phyloP scores from a whole-genome alignment of 1,284 basidiomycete genomes.

The Papiliotrema terrestris region DNA sequence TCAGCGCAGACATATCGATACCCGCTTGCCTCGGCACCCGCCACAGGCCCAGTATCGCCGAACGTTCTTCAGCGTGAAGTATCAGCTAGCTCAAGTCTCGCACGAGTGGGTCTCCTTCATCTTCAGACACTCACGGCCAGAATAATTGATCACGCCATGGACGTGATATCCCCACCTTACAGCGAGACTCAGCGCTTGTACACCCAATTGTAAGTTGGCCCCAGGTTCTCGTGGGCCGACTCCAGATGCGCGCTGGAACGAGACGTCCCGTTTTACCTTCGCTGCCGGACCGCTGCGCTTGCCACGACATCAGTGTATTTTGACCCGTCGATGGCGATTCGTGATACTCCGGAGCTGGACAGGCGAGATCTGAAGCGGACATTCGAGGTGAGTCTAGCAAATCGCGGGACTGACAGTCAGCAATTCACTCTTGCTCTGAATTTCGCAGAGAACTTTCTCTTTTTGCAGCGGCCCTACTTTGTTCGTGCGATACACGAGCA shows the following conservation, averaged over 20 bases:
- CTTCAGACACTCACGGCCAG: background rate
- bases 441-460: conserved; percentile 27
- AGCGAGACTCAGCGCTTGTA: conserved; percentile 18
- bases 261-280: conserved; percentile 22
- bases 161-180: background rate
- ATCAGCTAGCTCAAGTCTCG: background rate
- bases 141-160: background rate
- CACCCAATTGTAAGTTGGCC: conserved; percentile 13
- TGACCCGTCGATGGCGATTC: conserved; percentile 12
- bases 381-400: conserved; percentile 12
- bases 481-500: conserved; percentile 31
- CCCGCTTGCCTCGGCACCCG: background rate
- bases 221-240: background rate
- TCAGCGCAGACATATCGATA: background rate
- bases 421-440: conserved; percentile 31
- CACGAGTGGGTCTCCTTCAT: background rate
- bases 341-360: conserved; percentile 17
- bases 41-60: too few species aligned
- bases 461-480: conserved; percentile 34
- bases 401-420: conserved; percentile 1
- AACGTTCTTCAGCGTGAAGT: background rate
- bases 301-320: conserved; percentile 22
- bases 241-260: conserved; percentile 22
- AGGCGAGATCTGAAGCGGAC: conserved; percentile 21
- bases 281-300: conserved; percentile 23